phyloP scores from a whole-genome alignment of 306 rosid species.

The Lathyrus tuberosus region DNA sequence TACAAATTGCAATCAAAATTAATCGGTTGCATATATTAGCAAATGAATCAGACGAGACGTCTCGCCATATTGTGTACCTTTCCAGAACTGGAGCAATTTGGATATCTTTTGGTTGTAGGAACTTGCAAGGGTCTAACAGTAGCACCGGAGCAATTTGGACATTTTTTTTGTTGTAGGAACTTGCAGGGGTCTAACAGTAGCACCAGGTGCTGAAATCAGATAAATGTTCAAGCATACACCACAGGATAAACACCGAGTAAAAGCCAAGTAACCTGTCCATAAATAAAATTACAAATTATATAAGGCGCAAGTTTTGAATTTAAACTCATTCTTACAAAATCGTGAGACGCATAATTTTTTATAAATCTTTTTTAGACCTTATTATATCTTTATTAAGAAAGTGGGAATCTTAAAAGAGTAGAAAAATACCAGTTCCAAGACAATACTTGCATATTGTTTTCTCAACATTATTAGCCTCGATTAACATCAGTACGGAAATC shows the following conservation, averaged over 20 bases:
- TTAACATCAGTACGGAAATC: too few species aligned
- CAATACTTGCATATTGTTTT: too few species aligned
- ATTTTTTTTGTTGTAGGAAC: conserved; percentile 60
- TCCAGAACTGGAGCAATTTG: too few species aligned
- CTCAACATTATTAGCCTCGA: too few species aligned
- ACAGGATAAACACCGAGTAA: conserved; percentile 87
- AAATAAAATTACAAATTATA: conserved; percentile 20
- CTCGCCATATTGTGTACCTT: conserved; percentile 56
- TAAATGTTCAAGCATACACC: conserved; percentile 73
- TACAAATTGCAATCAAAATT: conserved; percentile 18
- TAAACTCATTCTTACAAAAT: too few species aligned
- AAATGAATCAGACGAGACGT: conserved; percentile 10
- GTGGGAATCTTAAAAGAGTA: conserved; percentile 10
- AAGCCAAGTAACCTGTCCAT: conserved; percentile 83
- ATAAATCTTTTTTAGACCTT: background rate
- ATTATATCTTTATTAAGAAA: conserved; percentile 9
- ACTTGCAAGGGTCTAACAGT: too few species aligned
- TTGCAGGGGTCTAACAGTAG: conserved; percentile 54
- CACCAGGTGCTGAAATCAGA: conserved; percentile 58
- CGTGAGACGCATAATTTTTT: background rate
- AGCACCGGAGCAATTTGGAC: conserved; percentile 74
- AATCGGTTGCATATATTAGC: conserved; percentile 5
- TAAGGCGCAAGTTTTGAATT: conserved; percentile 8
- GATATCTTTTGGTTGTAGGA: too few species aligned
- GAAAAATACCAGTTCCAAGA: too few species aligned